Evolutionary conservation across 1,284 basidiomycete genomes (phyloP).

Genomic region (Fomitopsis palustris): DNA sequence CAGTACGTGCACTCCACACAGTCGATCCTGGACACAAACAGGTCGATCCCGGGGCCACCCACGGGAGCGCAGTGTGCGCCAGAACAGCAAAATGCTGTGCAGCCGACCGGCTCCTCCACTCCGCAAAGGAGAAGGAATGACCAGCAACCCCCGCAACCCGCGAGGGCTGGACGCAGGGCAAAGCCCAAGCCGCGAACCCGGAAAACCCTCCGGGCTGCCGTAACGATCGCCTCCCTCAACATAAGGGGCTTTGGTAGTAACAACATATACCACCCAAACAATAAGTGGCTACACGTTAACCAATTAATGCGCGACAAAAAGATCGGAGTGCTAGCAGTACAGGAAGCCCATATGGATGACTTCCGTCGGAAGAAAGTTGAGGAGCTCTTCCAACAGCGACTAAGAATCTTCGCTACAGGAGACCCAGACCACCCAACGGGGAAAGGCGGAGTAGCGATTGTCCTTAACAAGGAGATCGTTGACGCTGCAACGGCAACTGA

Average conservation of each 20-base stretch:
- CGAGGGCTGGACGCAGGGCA: too few relatives aligned
- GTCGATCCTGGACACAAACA: too few relatives aligned
- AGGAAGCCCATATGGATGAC: constrained; percentile 26
- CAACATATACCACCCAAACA: neutral
- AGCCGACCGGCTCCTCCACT: too few relatives aligned
- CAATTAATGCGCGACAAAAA: constrained; percentile 14
- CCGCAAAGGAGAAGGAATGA: too few relatives aligned
- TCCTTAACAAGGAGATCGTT: constrained; percentile 28
- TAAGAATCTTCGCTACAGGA: constrained; percentile 10
- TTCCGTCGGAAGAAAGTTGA: constrained; percentile 5
- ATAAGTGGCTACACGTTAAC: constrained; percentile 24
- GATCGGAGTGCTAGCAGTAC: constrained; percentile 23
- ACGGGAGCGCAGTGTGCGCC: too few relatives aligned
- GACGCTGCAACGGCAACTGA: neutral
- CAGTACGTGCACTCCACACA: too few relatives aligned
- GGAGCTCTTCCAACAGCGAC: constrained; percentile 5
- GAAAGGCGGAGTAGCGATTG: constrained; percentile 29
- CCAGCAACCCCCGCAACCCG: too few relatives aligned
- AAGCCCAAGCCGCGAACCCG: neutral
- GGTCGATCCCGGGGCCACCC: too few relatives aligned
- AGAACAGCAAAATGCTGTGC: too few relatives aligned
- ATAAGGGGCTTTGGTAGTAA: constrained; percentile 13
- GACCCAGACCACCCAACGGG: neutral
- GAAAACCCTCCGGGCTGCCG: neutral
- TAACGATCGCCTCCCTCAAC: constrained; percentile 20